Evolutionary conservation across 768 basidiomycete genomes (phyloP), one percentile per base, ranked within the genome.

Genomic region (Basidioascus undulatus): DNA sequence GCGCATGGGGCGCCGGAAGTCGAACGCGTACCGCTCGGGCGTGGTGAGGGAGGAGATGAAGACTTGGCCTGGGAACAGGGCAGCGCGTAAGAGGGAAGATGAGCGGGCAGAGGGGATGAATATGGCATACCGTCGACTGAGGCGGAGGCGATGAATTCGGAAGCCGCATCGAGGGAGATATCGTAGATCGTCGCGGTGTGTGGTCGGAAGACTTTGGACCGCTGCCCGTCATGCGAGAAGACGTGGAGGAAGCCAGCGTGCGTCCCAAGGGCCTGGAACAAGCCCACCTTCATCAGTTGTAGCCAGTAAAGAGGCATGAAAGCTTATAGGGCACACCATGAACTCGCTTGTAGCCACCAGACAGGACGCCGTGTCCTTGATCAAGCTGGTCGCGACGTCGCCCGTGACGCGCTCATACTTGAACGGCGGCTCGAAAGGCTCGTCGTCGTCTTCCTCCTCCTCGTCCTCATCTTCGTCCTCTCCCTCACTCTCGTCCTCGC

Each of bases 191-290:
- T 81, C 0, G 87, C 87, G 26, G 71, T 63, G 53, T 98, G 92
- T 2, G 79, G 81, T 52, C 83, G 76, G 58, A 74, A 92, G 1
- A 81, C 80, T 57, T 83, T 87, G 58, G 86, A 66, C 33, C 77
- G 71, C 41, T 72, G 68, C 4, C 87, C 89, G 21, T 69, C 59
- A 31, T 79, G 64, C 53, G 75, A 75, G 12, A 92, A 63, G 16
- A 92, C 66, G 54, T 92, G 80, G 3, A 94, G 71, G 47, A 86
- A 74, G n/a, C 89, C 89, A 37, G 68, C 70, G 56, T 94, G 87
- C 2, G 89, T 92, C 18, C 87, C 89, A 28, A 96, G 58, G 20
- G 76, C 81, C 86, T 96, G 42, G 25, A 37, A 13, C 36, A 7
- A 12, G 7, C 24, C 36, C 8, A 8, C 34, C 16, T 10, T 35